These are phyloP conservation scores for Hypoxylon intermedium DNA, from an alignment of 495 filamentous ascomycete species.

Conservation along the genomic window DNA sequence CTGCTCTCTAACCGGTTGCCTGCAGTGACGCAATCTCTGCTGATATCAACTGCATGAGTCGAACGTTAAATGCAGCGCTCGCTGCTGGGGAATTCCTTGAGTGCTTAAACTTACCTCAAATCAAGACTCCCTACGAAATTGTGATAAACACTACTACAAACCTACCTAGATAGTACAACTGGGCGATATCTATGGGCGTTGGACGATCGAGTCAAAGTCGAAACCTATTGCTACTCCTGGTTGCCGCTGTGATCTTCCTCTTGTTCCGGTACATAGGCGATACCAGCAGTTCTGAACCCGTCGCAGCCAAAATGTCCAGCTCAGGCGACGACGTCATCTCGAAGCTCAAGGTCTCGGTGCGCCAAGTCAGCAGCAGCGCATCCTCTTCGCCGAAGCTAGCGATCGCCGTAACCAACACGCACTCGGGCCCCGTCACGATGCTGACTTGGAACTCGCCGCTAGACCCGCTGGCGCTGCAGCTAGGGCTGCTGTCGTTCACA, in stretches of 20 bases:
- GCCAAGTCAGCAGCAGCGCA: conserved; percentile 33
- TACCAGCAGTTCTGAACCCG: conserved; percentile 18
- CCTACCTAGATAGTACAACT: neutral
- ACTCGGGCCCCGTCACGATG: conserved; percentile 52
- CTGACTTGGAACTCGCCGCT: conserved; percentile 59
- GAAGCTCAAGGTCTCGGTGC: conserved; percentile 40
- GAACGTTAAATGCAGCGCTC: conserved; percentile 6
- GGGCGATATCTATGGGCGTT: conserved; percentile 10
- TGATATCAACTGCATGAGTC: conserved; percentile 7
- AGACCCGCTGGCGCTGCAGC: conserved; percentile 53
- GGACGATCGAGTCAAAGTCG: conserved; percentile 1
- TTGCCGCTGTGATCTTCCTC: conserved; percentile 6
- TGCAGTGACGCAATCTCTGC: conserved; percentile 14
- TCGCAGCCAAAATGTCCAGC: conserved; percentile 23
- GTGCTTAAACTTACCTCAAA: too few species aligned
- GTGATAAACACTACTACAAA: too few species aligned
- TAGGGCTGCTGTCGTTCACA: conserved; percentile 55
- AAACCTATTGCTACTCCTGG: conserved; percentile 2
- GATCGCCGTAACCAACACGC: conserved; percentile 53
- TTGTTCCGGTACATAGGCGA: conserved; percentile 15
- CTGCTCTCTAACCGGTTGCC: conserved; percentile 3
- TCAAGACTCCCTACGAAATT: too few species aligned
- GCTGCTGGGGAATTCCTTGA: neutral
- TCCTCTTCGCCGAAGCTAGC: conserved; percentile 40
- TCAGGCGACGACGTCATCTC: conserved; percentile 30